Percentiles rank a stretch among this genome's conserved stretches.
These are phyloP conservation scores for Apiotrichum brassicae DNA, from an alignment of 1,284 basidiomycete species.

Conservation along the genomic window DNA sequence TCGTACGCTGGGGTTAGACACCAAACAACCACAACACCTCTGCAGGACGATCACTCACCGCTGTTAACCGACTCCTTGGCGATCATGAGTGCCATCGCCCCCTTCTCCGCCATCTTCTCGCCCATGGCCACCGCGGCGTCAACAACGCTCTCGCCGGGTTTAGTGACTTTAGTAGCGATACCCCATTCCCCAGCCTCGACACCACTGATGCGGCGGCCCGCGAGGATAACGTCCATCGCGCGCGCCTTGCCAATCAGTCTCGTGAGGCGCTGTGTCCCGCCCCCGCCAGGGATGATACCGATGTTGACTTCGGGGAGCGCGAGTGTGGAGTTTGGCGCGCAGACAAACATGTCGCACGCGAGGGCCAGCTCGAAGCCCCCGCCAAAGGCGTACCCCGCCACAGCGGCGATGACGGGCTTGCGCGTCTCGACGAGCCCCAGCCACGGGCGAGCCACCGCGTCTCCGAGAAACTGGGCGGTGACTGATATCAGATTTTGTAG, in stretches of 20 bases:
- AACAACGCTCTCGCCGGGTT: slow-evolving; percentile 71
- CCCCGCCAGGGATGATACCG: slow-evolving; percentile 88
- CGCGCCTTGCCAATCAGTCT: slow-evolving; percentile 73
- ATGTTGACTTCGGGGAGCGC: slow-evolving; percentile 75
- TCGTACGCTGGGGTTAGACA: slow-evolving; percentile 60
- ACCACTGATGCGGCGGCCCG: slow-evolving; percentile 73
- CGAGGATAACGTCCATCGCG: slow-evolving; percentile 82
- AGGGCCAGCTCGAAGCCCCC: slow-evolving; percentile 94
- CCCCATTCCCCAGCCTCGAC: slow-evolving; percentile 79
- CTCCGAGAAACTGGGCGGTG: background rate
- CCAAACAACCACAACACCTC: background rate
- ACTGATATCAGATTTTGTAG: slow-evolving; percentile 23
- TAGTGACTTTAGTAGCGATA: slow-evolving; percentile 72
- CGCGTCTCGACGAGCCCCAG: slow-evolving; percentile 57
- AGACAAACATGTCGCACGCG: slow-evolving; percentile 89
- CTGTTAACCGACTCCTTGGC: slow-evolving; percentile 93
- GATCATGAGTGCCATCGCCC: slow-evolving; percentile 75
- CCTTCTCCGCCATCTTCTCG: slow-evolving; percentile 71
- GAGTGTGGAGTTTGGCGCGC: slow-evolving; percentile 67
- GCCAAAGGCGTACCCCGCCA: slow-evolving; percentile 93
- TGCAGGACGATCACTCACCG: slow-evolving; percentile 52
- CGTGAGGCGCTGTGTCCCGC: slow-evolving; percentile 79
- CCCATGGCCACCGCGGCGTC: slow-evolving; percentile 81
- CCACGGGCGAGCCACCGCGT: slow-evolving; percentile 53
- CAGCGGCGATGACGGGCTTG: slow-evolving; percentile 93